Percentiles rank a stretch among this genome's conserved stretches.
Conservation (phyloP, 2,329 filamentous ascomycete genomes). For the Fonsecaea multimorphosa region DNA sequence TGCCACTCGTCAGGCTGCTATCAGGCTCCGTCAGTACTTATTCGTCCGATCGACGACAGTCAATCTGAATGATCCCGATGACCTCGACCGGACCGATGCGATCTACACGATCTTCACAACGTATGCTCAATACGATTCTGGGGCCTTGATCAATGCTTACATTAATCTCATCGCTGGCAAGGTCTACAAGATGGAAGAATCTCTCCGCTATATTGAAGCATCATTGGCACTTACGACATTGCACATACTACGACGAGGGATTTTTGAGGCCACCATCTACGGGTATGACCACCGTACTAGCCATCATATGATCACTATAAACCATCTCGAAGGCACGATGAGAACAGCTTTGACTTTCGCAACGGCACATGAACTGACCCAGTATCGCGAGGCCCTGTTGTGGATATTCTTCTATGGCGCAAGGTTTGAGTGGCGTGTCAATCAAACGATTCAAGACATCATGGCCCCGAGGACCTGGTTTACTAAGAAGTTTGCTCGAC, state of each 20-base stretch:
- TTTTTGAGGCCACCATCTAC: slow-evolving; percentile 25
- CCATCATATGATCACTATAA: slow-evolving; percentile 21
- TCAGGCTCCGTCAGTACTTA: slow-evolving; percentile 23
- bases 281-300: slow-evolving; percentile 24
- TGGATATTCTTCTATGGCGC: slow-evolving; percentile 28
- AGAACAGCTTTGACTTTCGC: slow-evolving; percentile 1
- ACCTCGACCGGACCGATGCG: slow-evolving; percentile 20
- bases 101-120: slow-evolving; percentile 18
- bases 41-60: slow-evolving; percentile 7
- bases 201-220: slow-evolving; percentile 13
- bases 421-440: slow-evolving; percentile 21
- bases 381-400: slow-evolving; percentile 14
- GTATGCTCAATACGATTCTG: slow-evolving; percentile 21
- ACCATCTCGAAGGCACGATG: slow-evolving; percentile 19
- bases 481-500: slow-evolving; percentile 13
- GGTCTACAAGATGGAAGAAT: not conserved
- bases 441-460: slow-evolving; percentile 2
- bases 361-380: not conserved
- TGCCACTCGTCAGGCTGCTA: slow-evolving; percentile 8
- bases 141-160: slow-evolving; percentile 21
- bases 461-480: slow-evolving; percentile 14
- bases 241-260: slow-evolving; percentile 18
- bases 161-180: slow-evolving; percentile 18
- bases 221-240: slow-evolving; percentile 20
- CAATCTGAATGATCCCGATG: slow-evolving; percentile 22